Conservation (phyloP, 768 basidiomycete genomes). For the Tulasnella calospora region DNA sequence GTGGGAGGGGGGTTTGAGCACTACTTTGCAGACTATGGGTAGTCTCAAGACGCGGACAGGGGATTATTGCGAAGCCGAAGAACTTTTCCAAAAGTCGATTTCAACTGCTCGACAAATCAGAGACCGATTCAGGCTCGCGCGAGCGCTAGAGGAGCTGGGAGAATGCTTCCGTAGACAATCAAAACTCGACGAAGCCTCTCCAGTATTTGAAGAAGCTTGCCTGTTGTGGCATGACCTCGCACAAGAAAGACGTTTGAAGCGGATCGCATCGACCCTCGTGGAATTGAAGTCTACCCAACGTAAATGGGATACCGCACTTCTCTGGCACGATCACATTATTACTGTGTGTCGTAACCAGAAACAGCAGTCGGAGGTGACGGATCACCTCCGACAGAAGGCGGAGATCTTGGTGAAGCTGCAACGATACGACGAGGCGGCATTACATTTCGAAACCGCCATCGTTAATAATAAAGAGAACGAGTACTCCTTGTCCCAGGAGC, state of each 20-base stretch:
- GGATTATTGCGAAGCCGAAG: background rate
- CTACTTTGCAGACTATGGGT: background rate
- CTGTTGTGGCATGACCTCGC: background rate
- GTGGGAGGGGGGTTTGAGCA: background rate
- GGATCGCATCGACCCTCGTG: too few relatives aligned
- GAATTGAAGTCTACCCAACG: background rate
- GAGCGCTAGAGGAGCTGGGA: background rate
- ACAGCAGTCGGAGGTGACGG: background rate
- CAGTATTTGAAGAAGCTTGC: background rate
- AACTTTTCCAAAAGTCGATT: background rate
- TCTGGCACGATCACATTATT: background rate
- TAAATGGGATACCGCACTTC: background rate
- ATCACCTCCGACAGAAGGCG: background rate
- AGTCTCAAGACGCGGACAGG: background rate
- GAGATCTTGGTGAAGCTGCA: background rate
- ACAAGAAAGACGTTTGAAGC: too few relatives aligned
- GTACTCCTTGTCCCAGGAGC: background rate
- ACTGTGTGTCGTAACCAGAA: background rate
- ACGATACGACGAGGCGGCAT: background rate
- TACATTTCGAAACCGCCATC: background rate
- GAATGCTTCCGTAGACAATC: background rate
- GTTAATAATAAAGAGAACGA: background rate
- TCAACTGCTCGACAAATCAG: background rate
- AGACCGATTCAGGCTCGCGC: background rate
- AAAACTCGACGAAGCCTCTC: background rate